Evolutionary conservation across 805 yeast genomes (phyloP).

Genomic region (Candida dajiaensis): DNA sequence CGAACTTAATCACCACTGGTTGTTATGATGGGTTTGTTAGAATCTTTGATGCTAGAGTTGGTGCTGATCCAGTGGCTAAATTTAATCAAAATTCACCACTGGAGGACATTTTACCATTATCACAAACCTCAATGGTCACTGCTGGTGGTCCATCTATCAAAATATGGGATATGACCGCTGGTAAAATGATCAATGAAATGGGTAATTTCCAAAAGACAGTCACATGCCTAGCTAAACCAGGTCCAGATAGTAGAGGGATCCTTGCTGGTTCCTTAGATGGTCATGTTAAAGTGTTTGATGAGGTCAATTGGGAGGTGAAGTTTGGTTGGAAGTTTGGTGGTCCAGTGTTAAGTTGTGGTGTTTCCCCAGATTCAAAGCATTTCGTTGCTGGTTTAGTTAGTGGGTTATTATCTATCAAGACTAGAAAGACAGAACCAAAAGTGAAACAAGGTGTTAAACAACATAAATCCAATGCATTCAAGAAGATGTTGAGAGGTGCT

Average conservation of each 20-base stretch:
- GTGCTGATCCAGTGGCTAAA: constrained; percentile 49
- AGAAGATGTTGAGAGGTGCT: constrained; percentile 82
- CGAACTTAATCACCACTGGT: constrained; percentile 83
- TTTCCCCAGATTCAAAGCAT: constrained; percentile 82
- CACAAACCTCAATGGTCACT: constrained; percentile 64
- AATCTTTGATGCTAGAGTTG: constrained; percentile 72
- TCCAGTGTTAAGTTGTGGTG: constrained; percentile 84
- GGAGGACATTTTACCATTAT: constrained; percentile 73
- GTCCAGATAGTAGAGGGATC: constrained; percentile 59
- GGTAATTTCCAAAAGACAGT: constrained; percentile 91
- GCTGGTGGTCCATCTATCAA: constrained; percentile 80
- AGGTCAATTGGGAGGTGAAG: constrained; percentile 75
- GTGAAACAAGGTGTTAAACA: constrained; percentile 44
- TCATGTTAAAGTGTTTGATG: constrained; percentile 91
- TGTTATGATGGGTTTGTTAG: constrained; percentile 88
- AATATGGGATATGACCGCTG: constrained; percentile 89
- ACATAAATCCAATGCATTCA: constrained; percentile 56
- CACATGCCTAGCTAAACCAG: constrained; percentile 68
- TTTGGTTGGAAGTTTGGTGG: constrained; percentile 98
- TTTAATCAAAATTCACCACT: constrained; percentile 78
- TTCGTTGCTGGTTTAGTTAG: constrained; percentile 88
- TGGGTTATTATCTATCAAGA: constrained; percentile 83
- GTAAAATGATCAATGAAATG: constrained; percentile 61
- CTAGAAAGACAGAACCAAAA: constrained; percentile 66
- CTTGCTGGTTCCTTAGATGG: constrained; percentile 96